Conservation (phyloP, 208 protist species). For the Leishmania braziliensis region DNA sequence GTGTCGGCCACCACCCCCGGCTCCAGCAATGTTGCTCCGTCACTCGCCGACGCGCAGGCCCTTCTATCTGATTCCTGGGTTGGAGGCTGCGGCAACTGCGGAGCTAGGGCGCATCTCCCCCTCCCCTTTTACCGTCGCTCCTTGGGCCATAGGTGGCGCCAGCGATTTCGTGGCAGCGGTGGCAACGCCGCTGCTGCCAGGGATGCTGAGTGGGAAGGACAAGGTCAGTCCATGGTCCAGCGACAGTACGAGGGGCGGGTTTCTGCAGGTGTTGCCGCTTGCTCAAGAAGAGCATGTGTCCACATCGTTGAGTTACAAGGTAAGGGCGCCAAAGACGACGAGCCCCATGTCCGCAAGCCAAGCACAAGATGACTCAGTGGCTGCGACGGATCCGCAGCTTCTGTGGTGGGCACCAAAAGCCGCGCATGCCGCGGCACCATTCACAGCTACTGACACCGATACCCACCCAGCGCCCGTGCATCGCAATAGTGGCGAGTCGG, state of each 20-base stretch:
- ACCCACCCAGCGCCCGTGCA: neutral
- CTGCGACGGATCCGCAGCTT: neutral
- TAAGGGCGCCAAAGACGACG: neutral
- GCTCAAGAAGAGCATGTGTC: neutral
- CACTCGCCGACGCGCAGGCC: neutral
- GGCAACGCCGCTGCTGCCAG: neutral
- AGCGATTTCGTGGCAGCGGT: neutral
- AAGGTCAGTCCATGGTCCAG: neutral
- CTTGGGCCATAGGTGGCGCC: neutral
- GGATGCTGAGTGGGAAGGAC: neutral
- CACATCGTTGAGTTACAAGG: conserved; percentile 5
- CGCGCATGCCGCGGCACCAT: neutral
- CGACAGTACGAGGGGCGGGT: neutral
- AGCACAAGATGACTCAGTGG: neutral
- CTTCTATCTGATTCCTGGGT: neutral
- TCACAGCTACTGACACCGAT: neutral
- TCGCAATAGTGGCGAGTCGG: neutral
- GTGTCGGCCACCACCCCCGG: neutral
- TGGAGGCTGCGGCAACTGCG: neutral
- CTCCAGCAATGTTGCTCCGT: neutral
- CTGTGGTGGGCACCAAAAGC: neutral
- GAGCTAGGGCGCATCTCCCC: neutral
- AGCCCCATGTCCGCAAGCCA: neutral
- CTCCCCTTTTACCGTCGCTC: neutral
- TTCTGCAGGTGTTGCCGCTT: conserved; percentile 7